These are phyloP conservation scores for Leccinum uliginosum DNA, from an alignment of 768 basidiomycete species.

Conservation along the genomic window DNA sequence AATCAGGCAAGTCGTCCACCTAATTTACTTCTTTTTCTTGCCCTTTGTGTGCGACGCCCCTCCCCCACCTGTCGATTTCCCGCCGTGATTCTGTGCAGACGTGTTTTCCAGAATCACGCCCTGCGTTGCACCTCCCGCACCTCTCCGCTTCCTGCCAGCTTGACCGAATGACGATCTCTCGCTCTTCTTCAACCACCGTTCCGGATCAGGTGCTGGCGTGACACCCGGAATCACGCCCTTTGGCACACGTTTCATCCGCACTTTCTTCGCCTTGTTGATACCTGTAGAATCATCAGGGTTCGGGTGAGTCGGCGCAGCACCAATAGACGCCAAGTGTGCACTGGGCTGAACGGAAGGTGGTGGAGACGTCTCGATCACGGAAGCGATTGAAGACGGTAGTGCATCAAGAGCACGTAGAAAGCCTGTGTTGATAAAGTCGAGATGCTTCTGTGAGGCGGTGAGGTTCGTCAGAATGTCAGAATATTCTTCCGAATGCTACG, in stretches of 20 bases:
- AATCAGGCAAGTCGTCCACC: slow-evolving; percentile 18
- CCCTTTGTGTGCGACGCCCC: slow-evolving; percentile 42
- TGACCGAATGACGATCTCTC: slow-evolving; percentile 58
- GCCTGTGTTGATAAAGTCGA: slow-evolving; percentile 76
- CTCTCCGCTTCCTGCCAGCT: slow-evolving; percentile 50
- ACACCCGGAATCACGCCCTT: slow-evolving; percentile 73
- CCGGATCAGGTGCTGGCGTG: slow-evolving; percentile 80
- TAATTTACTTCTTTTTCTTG: slow-evolving; percentile 64
- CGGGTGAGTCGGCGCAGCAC: slow-evolving; percentile 23
- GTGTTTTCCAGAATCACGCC: slow-evolving; percentile 39
- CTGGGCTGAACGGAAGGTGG: slow-evolving; percentile 47
- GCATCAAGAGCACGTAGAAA: slow-evolving; percentile 62
- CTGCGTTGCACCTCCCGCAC: slow-evolving; percentile 65
- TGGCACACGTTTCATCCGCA: slow-evolving; percentile 65
- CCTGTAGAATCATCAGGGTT: slow-evolving; percentile 34
- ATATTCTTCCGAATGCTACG: slow-evolving; percentile 80
- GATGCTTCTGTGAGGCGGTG: slow-evolving; percentile 72
- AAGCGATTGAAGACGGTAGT: slow-evolving; percentile 48
- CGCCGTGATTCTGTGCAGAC: slow-evolving; percentile 25
- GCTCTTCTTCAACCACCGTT: slow-evolving; percentile 86
- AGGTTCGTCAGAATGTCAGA: slow-evolving; percentile 86
- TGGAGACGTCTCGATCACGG: slow-evolving; percentile 55
- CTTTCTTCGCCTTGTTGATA: slow-evolving; percentile 42
- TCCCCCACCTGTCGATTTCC: slow-evolving; percentile 36
- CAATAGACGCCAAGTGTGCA: slow-evolving; percentile 22